Evolutionary conservation across 2,329 filamentous ascomycete genomes (phyloP), one percentile per base, ranked within the genome.

Genomic region (Escovopsis sp.): DNA sequence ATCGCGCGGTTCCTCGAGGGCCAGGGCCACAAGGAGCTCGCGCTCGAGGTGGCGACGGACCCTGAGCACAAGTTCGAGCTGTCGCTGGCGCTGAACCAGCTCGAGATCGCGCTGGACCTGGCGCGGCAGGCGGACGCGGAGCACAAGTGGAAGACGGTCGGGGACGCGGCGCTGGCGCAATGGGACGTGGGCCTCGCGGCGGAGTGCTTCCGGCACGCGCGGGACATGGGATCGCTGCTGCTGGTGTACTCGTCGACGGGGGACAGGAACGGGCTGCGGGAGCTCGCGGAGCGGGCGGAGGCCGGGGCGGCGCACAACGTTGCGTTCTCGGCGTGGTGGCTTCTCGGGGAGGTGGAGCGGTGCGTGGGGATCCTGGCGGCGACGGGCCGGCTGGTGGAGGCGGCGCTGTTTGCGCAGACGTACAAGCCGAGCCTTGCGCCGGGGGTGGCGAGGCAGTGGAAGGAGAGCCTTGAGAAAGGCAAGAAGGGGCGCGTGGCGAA

Each of bases 91-190:
- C 71, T 98, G 35, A 85, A 81, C 53, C 82, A 91, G 48, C 75
- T 96, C 12, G 75, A 88, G 34, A 84, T 89, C 54, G 89, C 89
- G 1, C 72, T 94, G 3, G 79, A 87, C 45, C 77, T 96, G 39
- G 89, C 91, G 7, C 74, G 79, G 34, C 72, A 83, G 58, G 83
- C 86, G 10, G 82, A 95, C 48, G 84, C 79, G 1, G 91, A 96
- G 59, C 89, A 96, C 65, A 94, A 94, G 65, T 98, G 91, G 91
- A 96, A 96, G 72, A 88, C 79, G 4, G 85, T 98, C 5, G 91
- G 91, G 45, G 91, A 98, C 53, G 84, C 88, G 1, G 91, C 91
- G 2, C 73, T 98, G 34, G 66, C 78, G 9, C 81, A 70, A 1
- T 98, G 89, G 91, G 81, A 98, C 53, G 72, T 98, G 30, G 70